These are phyloP conservation scores for Hypoxylon sp. DNA, from an alignment of 2,329 filamentous ascomycete genomes.

Conservation along the genomic window DNA sequence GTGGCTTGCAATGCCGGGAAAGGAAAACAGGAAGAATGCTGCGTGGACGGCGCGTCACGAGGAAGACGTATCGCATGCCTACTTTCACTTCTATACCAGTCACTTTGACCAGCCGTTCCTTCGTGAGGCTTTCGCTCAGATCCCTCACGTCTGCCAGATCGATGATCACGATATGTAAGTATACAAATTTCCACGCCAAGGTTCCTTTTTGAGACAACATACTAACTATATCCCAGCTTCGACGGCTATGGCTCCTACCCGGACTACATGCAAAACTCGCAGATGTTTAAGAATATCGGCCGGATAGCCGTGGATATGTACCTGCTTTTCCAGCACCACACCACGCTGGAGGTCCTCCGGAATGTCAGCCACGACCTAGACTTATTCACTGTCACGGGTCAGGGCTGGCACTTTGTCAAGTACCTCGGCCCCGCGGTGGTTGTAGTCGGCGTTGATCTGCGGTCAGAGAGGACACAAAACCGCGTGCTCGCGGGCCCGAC, in stretches of 20 bases:
- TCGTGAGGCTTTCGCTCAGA: constrained; percentile 95
- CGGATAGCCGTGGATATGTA: constrained; percentile 98
- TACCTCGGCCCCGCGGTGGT: constrained; percentile 92
- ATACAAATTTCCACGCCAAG: background rate
- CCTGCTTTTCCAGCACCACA: constrained; percentile 97
- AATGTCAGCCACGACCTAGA: constrained; percentile 90
- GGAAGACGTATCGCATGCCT: constrained; percentile 94
- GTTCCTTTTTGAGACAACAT: background rate
- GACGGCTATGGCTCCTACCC: constrained; percentile 98
- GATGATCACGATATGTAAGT: constrained; percentile 98
- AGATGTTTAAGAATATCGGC: constrained; percentile 98
- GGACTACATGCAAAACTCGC: constrained; percentile 97
- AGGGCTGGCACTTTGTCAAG: constrained; percentile 98
- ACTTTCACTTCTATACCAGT: constrained; percentile 98
- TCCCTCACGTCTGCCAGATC: constrained; percentile 91
- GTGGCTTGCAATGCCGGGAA: constrained; percentile 92
- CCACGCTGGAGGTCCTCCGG: constrained; percentile 90
- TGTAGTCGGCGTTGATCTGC: constrained; percentile 89
- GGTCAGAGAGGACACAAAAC: constrained; percentile 89
- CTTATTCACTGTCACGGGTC: constrained; percentile 96
- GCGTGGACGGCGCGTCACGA: constrained; percentile 95
- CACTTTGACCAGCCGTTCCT: constrained; percentile 98
- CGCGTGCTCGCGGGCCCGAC: constrained; percentile 96
- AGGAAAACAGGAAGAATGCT: constrained; percentile 90
- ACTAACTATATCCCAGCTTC: constrained; percentile 70